Base-by-base conservation (phyloP, 192 early-diverging fungal genomes). In the Coemansia brasiliensis region DNA sequence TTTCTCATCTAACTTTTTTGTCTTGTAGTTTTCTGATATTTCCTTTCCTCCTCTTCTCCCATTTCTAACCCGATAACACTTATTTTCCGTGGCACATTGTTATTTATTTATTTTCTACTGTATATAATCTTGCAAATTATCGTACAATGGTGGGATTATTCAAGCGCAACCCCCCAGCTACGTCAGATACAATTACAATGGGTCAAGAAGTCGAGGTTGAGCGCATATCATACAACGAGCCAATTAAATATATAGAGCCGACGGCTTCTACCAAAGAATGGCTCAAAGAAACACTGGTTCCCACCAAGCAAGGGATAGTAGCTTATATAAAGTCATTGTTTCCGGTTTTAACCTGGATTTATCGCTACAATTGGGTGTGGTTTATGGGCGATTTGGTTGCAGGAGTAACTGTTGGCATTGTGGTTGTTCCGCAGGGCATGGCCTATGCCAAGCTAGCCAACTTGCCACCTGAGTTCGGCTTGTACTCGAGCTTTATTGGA, bases 401-500 rank as follows among this genome's bases (percentile, higher is more conserved):
- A 17, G 91, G 86, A 8, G 32, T 88, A n/a, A 91, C 91, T 0
- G 84, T 90, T 35, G 88, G 86, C 8, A 69, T 87, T 0, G 78
- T 93, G 24, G 84, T 90, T 24, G 79, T 93, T 41, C 91, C 89
- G 13, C 89, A 92, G 59, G 79, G 77, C 41, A 80, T 87, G 79
- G 85, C 90, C 27, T 87, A 92, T 56, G 83, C 91, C 7, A 90
- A 88, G 71, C 74, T 93, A 0, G 90, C 91, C 4, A 69, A 68
- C 39, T 65, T 93, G 37, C 88, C 90, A 26, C 79, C 85, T 37
- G 63, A 89, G 58, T 89, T 84, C 57, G 91, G 91, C 0, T 74
- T 93, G 13, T 93, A 92, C 72, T 86, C 90, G 52, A 80, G 83
- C 38, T 86, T 91, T 63, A 66, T 87, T 32, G 88, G 91, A 25